A percentile compares a stretch with the other conserved stretches of the same genome.
Evolutionary conservation across 176 grass and related monocot species (phyloP).

Genomic region (Eremochloa ophiuroides): DNA sequence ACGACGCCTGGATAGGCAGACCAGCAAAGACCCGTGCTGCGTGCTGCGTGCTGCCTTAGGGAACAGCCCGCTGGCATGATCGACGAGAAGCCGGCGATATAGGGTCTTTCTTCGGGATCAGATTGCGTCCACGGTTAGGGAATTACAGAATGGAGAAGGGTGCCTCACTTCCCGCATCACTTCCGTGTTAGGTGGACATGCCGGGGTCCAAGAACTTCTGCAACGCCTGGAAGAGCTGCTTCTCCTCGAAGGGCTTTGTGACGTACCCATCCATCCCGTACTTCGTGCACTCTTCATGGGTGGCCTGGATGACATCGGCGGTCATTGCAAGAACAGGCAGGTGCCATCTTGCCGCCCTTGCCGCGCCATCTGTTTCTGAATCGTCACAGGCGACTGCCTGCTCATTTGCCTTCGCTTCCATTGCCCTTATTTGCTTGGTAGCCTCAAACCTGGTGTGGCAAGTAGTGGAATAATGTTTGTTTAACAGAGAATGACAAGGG

Average conservation of each 20-base stretch:
- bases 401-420: constrained; percentile 61
- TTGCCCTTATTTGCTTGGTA: constrained; percentile 65
- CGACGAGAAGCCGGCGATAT: not conserved
- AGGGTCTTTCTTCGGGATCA: constrained; percentile 5
- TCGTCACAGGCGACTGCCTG: constrained; percentile 6
- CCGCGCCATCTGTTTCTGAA: constrained; percentile 13
- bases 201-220: constrained; percentile 64
- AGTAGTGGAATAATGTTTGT: not conserved
- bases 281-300: constrained; percentile 82
- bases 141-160: constrained; percentile 18
- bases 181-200: constrained; percentile 13
- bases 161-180: constrained; percentile 5
- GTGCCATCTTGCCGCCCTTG: constrained; percentile 35
- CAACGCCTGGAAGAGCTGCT: constrained; percentile 76
- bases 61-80: not conserved
- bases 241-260: constrained; percentile 95
- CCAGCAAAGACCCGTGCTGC: not conserved
- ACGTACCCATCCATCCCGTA: constrained; percentile 94
- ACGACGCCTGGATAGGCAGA: not conserved
- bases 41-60: too few species aligned
- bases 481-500: not conserved
- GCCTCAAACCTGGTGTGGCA: constrained; percentile 65
- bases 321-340: constrained; percentile 91
- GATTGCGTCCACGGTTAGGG: not conserved
- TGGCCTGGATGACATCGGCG: constrained; percentile 94